These are phyloP conservation scores for Onygena corvina DNA, from an alignment of 2,329 filamentous ascomycete species.

Conservation along the genomic window DNA sequence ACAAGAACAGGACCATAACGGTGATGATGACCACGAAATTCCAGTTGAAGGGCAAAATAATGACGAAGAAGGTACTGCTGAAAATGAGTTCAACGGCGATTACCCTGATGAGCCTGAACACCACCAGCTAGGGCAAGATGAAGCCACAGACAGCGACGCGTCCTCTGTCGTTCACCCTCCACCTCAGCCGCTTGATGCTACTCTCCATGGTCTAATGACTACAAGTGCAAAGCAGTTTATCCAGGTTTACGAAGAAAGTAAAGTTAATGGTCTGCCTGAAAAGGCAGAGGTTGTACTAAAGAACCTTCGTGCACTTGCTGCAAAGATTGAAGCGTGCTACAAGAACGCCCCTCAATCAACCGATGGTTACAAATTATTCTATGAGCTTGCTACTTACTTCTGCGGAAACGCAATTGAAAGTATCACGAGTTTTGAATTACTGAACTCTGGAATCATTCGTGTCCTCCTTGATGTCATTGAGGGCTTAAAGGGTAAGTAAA, in stretches of 20 bases:
- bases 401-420: constrained; percentile 79
- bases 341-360: constrained; percentile 28
- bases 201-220: constrained; percentile 61
- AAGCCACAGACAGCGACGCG: constrained; percentile 56
- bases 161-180: constrained; percentile 36
- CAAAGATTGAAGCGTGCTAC: constrained; percentile 61
- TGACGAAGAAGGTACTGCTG: constrained; percentile 27
- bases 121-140: constrained; percentile 33
- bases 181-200: constrained; percentile 29
- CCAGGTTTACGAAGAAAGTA: constrained; percentile 66
- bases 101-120: constrained; percentile 34
- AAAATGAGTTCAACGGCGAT: constrained; percentile 43
- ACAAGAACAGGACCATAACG: constrained; percentile 18
- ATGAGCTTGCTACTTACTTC: constrained; percentile 67
- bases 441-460: constrained; percentile 80
- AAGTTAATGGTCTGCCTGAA: constrained; percentile 60
- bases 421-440: constrained; percentile 86
- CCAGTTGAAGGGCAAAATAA: constrained; percentile 26
- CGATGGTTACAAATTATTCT: constrained; percentile 56
- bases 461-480: constrained; percentile 73
- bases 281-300: constrained; percentile 67
- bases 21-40: constrained; percentile 19
- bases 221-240: constrained; percentile 71
- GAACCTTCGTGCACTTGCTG: constrained; percentile 58
- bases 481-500: constrained; percentile 43